Evolutionary conservation across 2,329 filamentous ascomycete species (phyloP).

Genomic region (Stagonosporopsis cucurbitacearum): DNA sequence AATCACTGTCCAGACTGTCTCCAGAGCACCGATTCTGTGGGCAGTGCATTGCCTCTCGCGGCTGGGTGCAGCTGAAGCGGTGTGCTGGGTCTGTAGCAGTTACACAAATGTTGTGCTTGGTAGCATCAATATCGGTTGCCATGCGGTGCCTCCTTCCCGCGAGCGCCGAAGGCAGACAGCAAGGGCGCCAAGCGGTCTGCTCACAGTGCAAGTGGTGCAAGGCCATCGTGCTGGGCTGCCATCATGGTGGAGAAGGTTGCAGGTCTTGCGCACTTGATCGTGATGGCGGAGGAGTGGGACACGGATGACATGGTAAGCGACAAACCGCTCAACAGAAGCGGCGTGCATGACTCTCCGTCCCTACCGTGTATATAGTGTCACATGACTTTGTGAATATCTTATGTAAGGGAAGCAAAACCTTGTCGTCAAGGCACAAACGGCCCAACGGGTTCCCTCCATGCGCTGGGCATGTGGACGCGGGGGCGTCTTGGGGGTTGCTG

Average conservation of each 20-base stretch:
- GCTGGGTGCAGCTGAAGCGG: conserved; percentile 37
- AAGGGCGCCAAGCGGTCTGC: conserved; percentile 20
- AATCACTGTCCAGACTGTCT: conserved; percentile 6
- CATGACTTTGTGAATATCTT: conserved; percentile 14
- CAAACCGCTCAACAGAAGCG: conserved; percentile 4
- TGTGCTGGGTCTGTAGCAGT: conserved; percentile 36
- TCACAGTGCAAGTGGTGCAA: conserved; percentile 20
- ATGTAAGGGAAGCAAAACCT: conserved; percentile 19
- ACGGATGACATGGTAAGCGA: conserved; percentile 17
- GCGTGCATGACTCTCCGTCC: conserved; percentile 2
- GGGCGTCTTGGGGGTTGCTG: conserved; percentile 8
- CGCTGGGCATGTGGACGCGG: conserved; percentile 11
- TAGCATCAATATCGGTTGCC: conserved; percentile 39
- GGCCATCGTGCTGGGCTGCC: conserved; percentile 23
- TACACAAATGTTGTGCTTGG: conserved; percentile 37
- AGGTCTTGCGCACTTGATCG: conserved; percentile 21
- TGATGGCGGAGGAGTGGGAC: conserved; percentile 20
- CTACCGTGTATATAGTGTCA: no score
- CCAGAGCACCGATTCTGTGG: conserved; percentile 31
- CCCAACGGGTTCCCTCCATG: conserved; percentile 14
- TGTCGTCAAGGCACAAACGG: conserved; percentile 13
- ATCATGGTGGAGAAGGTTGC: conserved; percentile 32
- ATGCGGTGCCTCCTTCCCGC: conserved; percentile 28
- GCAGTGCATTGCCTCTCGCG: conserved; percentile 21
- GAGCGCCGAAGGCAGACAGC: conserved; percentile 13